Evolutionary conservation across 2,329 filamentous ascomycete genomes (phyloP).

Genomic region (Curvularia sp.): DNA sequence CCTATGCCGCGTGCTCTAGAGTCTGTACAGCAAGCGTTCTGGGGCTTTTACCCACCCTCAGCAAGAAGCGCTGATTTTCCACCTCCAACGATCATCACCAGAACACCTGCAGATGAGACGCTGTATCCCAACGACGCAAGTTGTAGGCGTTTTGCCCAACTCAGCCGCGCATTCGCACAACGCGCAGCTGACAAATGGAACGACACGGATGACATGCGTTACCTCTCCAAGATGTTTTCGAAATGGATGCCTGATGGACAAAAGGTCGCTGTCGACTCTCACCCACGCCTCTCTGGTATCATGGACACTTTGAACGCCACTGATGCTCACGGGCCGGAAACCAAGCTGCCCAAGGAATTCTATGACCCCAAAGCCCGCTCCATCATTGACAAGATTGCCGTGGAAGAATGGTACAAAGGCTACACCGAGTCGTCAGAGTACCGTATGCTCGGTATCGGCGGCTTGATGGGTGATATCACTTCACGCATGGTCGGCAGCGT

Average conservation of each 20-base stretch:
- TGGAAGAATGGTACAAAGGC: slow-evolving; percentile 93
- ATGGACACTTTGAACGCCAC: slow-evolving; percentile 95
- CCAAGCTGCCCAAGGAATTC: slow-evolving; percentile 81
- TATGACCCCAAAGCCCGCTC: slow-evolving; percentile 76
- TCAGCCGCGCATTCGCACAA: slow-evolving; percentile 58
- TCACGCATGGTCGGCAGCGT: slow-evolving; percentile 54
- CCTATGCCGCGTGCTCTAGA: slow-evolving; percentile 60
- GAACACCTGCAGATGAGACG: slow-evolving; percentile 58
- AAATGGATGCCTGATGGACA: slow-evolving; percentile 81
- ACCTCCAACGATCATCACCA: slow-evolving; percentile 55
- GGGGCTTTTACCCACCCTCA: slow-evolving; percentile 57
- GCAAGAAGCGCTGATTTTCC: slow-evolving; percentile 53
- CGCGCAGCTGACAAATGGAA: slow-evolving; percentile 59
- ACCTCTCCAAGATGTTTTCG: slow-evolving; percentile 77
- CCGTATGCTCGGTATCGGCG: slow-evolving; percentile 85
- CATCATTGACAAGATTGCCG: slow-evolving; percentile 74
- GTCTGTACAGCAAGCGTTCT: slow-evolving; percentile 60
- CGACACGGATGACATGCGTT: slow-evolving; percentile 77
- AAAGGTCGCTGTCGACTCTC: slow-evolving; percentile 80
- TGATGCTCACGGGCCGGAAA: slow-evolving; percentile 80
- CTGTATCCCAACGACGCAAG: slow-evolving; percentile 60
- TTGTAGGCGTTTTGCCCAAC: slow-evolving; percentile 58
- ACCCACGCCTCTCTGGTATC: slow-evolving; percentile 84
- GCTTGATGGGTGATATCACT: slow-evolving; percentile 82
- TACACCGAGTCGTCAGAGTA: slow-evolving; percentile 87